Base-by-base conservation (phyloP, 2,329 filamentous ascomycete genomes). In the Aspergillus sp. region DNA sequence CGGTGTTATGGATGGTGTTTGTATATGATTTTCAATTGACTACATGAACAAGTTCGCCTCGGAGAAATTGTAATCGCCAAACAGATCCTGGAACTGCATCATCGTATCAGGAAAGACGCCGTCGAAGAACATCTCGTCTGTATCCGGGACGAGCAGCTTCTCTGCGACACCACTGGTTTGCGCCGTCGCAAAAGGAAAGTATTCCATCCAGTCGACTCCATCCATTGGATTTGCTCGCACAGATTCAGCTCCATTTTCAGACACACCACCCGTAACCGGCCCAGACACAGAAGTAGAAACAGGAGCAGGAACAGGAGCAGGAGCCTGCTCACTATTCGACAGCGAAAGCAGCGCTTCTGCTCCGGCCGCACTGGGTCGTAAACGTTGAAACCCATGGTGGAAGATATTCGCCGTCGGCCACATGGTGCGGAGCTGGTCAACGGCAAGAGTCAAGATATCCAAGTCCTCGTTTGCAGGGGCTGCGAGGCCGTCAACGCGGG, bases 351-450 rank as follows among this genome's bases (percentile, higher is more conserved):
- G 8, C 7, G 54, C 54, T 12, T 41, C 39, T 15, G 53, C 53
- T 1, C 53, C 54, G 4, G 46, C 64, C 5, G 54, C 39, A 34
- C 45, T 57, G 3, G 51, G 53, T 12, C 56, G 60, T 13, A 71
- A 59, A 9, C 71, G 67, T 17, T 70, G 61, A 46, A 74, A 73
- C 0, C 71, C 74, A 7, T 64, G 61, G 8, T 69, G 61, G 34
- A 75, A 72, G 30, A 76, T 68, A 19, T 69, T 68, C 2, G 74
- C 73, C 1, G 72, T 71, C 4, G 70, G 73, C 74, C 74, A 76
- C 70, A 75, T 73, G 3, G 49, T 49, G 6, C 63, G 60, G 13
- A 77, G 61, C 56, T 77, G 70, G 13, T 72, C 66, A 37, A 73
- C 64, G 5, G 72, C 67, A 3, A 70, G 55, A 9, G 61, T 64